Conservation (phyloP, 148 eudicot species). For the Talinum fruticosum region DNA sequence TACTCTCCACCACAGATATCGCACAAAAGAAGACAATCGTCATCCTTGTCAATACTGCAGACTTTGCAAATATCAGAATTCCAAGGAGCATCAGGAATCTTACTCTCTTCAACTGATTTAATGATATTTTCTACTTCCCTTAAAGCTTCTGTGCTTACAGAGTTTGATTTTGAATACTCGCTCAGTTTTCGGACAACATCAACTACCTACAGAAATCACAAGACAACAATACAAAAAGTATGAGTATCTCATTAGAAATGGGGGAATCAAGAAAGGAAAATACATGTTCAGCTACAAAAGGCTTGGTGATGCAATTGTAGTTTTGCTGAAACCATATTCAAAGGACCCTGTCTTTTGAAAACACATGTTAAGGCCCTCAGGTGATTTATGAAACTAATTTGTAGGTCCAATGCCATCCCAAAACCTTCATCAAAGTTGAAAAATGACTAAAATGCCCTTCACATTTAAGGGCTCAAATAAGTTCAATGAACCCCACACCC, state of each 20-base stretch:
- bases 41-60: slow-evolving; percentile 49
- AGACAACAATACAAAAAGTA: neutral
- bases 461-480: no score
- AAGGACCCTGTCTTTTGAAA: no score
- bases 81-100: slow-evolving; percentile 48
- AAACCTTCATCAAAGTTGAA: neutral
- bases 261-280: neutral
- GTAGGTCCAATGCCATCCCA: no score
- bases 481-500: no score
- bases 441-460: neutral
- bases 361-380: no score
- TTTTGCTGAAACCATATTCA: no score
- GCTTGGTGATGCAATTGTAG: neutral
- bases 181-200: slow-evolving; percentile 22
- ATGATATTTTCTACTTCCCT: slow-evolving; percentile 35
- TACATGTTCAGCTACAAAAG: no score
- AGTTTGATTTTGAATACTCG: slow-evolving; percentile 23
- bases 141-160: slow-evolving; percentile 25
- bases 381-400: no score
- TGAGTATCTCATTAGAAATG: neutral
- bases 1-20: slow-evolving; percentile 55
- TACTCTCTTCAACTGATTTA: slow-evolving; percentile 17
- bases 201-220: slow-evolving; percentile 28
- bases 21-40: slow-evolving; percentile 41
- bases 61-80: slow-evolving; percentile 48